These are phyloP conservation scores for Collybia sp. DNA, from an alignment of 768 basidiomycete species.

Conservation along the genomic window DNA sequence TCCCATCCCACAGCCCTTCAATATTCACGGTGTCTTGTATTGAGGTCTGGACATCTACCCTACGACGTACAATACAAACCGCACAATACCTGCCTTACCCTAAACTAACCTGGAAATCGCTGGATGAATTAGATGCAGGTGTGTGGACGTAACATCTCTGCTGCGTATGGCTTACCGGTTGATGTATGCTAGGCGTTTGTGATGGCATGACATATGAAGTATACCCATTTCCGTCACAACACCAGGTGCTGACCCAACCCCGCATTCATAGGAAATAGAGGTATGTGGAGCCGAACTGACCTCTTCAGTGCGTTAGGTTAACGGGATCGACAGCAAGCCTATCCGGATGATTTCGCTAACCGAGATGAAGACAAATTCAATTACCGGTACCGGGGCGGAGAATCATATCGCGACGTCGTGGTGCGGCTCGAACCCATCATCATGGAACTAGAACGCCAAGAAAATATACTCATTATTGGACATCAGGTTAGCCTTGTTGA, in stretches of 20 bases:
- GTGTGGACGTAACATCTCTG: constrained; percentile 1
- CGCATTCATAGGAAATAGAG: constrained; percentile 70
- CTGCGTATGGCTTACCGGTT: background rate
- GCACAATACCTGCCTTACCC: constrained; percentile 76
- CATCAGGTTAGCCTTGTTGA: constrained; percentile 61
- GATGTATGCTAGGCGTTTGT: constrained; percentile 65
- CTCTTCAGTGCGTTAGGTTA: background rate
- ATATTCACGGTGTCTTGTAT: constrained; percentile 1
- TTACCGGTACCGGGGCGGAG: constrained; percentile 95
- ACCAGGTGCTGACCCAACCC: no score
- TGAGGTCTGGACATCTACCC: constrained; percentile 98
- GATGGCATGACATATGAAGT: constrained; percentile 98
- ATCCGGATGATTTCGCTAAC: constrained; percentile 97
- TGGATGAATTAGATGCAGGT: constrained; percentile 96
- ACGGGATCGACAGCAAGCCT: constrained; percentile 57
- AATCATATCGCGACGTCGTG: constrained; percentile 97
- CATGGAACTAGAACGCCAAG: constrained; percentile 97
- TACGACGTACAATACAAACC: constrained; percentile 90
- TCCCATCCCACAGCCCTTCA: background rate
- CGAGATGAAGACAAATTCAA: constrained; percentile 99
- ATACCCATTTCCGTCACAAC: constrained; percentile 3
- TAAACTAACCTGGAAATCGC: constrained; percentile 96
- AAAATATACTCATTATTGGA: constrained; percentile 94
- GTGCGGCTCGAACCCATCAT: constrained; percentile 95
- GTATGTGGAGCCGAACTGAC: constrained; percentile 30